Evolutionary conservation across 352 stramenopile genomes (phyloP).

Genomic region (Globisporangium orthogonon): DNA sequence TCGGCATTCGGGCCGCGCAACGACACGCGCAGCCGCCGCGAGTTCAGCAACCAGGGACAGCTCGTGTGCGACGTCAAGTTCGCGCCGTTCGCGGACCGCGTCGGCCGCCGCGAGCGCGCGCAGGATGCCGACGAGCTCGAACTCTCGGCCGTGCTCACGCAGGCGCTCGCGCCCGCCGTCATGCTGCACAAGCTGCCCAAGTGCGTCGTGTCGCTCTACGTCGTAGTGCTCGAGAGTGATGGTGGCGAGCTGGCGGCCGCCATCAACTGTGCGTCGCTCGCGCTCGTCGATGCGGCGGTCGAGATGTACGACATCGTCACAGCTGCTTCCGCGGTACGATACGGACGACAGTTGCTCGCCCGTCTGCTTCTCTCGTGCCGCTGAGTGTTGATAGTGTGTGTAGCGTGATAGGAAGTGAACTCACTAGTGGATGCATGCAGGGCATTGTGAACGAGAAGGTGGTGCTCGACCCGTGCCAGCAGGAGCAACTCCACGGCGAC

Average conservation of each 20-base stretch:
- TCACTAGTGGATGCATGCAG: slow-evolving; percentile 11
- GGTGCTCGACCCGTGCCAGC: slow-evolving; percentile 61
- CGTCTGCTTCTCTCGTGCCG: not conserved
- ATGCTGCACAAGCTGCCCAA: slow-evolving; percentile 88
- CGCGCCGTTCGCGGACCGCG: slow-evolving; percentile 70
- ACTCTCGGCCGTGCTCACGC: slow-evolving; percentile 62
- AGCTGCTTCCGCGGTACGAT: slow-evolving; percentile 41
- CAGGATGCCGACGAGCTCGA: slow-evolving; percentile 80
- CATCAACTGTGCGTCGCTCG: slow-evolving; percentile 85
- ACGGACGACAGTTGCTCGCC: not conserved
- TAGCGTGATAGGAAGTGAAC: slow-evolving; percentile 2
- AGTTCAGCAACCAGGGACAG: slow-evolving; percentile 85
- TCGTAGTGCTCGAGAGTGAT: slow-evolving; percentile 84
- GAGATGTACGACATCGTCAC: slow-evolving; percentile 91
- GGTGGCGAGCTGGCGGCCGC: slow-evolving; percentile 76
- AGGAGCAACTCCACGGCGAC: slow-evolving; percentile 56
- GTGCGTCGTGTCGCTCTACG: slow-evolving; percentile 85
- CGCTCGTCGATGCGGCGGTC: slow-evolving; percentile 84
- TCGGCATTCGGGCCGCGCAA: slow-evolving; percentile 85
- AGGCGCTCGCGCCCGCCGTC: slow-evolving; percentile 75
- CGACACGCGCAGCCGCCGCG: slow-evolving; percentile 57
- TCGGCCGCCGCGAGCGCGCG: slow-evolving; percentile 54
- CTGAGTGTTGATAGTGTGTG: slow-evolving; percentile 1
- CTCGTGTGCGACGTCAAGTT: slow-evolving; percentile 88
- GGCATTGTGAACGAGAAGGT: slow-evolving; percentile 47